phyloP scores from a whole-genome alignment of 768 basidiomycete species.

The Antrodiella citrinella region DNA sequence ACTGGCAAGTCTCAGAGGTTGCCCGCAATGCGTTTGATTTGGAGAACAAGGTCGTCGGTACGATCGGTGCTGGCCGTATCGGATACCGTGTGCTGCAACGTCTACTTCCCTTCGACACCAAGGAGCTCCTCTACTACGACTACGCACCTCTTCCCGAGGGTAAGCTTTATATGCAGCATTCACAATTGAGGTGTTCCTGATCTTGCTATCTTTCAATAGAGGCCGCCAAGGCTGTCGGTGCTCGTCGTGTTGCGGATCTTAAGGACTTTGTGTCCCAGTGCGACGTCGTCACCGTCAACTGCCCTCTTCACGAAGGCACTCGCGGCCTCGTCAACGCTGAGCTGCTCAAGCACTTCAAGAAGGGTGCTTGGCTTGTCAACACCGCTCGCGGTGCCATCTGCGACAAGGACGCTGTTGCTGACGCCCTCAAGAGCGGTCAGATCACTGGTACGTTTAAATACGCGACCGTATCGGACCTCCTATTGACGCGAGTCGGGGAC shows the following conservation, averaged over 20 bases:
- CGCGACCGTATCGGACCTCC: too few relatives aligned
- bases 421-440: slow-evolving; percentile 65
- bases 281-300: slow-evolving; percentile 82
- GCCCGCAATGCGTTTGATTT: slow-evolving; percentile 83
- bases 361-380: slow-evolving; percentile 59
- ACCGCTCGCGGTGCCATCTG: slow-evolving; percentile 88
- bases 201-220: slow-evolving; percentile 23
- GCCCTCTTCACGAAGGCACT: slow-evolving; percentile 82
- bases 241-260: slow-evolving; percentile 70
- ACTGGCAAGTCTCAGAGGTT: slow-evolving; percentile 81
- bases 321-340: slow-evolving; percentile 74
- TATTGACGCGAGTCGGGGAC: too few relatives aligned
- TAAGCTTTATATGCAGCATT: too few relatives aligned
- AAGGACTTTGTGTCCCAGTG: slow-evolving; percentile 55
- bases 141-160: slow-evolving; percentile 59
- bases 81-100: slow-evolving; percentile 84
- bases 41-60: slow-evolving; percentile 87
- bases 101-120: slow-evolving; percentile 75
- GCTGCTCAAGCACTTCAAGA: slow-evolving; percentile 82
- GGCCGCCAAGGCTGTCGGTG: slow-evolving; percentile 58
- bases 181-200: too few relatives aligned
- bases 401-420: slow-evolving; percentile 69
- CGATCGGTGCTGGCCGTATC: slow-evolving; percentile 75
- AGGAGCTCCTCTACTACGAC: slow-evolving; percentile 88
- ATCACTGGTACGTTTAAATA: slow-evolving; percentile 25